Evolutionary conservation across 352 stramenopile genomes (phyloP).

Genomic region (Aphanomyces euteiches): DNA sequence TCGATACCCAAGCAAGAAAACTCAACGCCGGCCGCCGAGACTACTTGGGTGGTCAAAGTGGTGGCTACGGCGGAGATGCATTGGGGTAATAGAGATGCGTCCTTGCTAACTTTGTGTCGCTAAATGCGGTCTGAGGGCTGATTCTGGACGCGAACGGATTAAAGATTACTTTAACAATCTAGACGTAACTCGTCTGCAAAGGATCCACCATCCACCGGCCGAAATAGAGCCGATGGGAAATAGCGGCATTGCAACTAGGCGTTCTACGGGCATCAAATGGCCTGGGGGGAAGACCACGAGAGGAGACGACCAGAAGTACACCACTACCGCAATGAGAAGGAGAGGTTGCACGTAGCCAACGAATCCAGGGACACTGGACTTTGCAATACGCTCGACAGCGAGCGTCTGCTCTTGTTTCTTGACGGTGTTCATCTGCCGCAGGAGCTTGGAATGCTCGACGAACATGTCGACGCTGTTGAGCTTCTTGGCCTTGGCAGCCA

Average conservation of each 20-base stretch:
- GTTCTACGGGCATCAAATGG: conserved; percentile 73
- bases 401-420: conserved; percentile 85
- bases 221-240: conserved; percentile 74
- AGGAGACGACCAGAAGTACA: conserved; percentile 77
- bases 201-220: conserved; percentile 63
- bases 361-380: conserved; percentile 47
- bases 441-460: conserved; percentile 82
- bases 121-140: not conserved
- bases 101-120: not conserved
- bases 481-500: conserved; percentile 9
- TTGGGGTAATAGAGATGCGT: conserved; percentile 43
- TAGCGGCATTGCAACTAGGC: conserved; percentile 65
- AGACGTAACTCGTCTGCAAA: conserved; percentile 68
- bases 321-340: conserved; percentile 47
- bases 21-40: conserved; percentile 91
- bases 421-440: conserved; percentile 77
- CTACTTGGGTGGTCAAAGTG: conserved; percentile 88
- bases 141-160: not conserved
- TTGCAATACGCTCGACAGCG: conserved; percentile 62
- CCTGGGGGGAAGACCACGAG: conserved; percentile 66
- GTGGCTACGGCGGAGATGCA: conserved; percentile 93
- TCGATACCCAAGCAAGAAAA: conserved; percentile 96
- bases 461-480: conserved; percentile 87
- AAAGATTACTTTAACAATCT: conserved; percentile 55
- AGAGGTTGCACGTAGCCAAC: conserved; percentile 41